These are phyloP conservation scores for Pneumocystis carinii DNA, from an alignment of 1,139 yeast genomes.

Conservation along the genomic window DNA sequence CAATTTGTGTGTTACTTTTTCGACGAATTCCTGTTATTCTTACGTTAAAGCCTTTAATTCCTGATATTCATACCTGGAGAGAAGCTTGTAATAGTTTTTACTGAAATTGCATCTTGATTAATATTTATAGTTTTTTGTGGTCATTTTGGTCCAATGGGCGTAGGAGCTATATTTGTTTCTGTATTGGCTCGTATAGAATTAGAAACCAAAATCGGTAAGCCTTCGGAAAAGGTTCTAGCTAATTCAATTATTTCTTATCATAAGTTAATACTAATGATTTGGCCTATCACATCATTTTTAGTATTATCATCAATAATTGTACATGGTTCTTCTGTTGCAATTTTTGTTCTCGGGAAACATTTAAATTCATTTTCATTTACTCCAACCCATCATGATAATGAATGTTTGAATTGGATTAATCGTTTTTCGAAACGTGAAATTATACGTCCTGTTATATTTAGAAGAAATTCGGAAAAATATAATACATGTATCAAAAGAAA, in stretches of 20 bases:
- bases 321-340: constrained; percentile 96
- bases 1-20: constrained; percentile 67
- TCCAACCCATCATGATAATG: constrained; percentile 55
- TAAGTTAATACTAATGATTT: constrained; percentile 53
- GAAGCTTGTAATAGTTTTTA: constrained; percentile 40
- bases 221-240: constrained; percentile 41
- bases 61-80: constrained; percentile 87
- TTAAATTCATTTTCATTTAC: constrained; percentile 86
- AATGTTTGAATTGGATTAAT: background rate
- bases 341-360: constrained; percentile 72
- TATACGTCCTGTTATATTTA: background rate
- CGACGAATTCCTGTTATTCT: constrained; percentile 82
- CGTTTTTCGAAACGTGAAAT: background rate
- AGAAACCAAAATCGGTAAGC: constrained; percentile 47
- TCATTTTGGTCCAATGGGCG: constrained; percentile 97
- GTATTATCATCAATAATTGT: constrained; percentile 51
- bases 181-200: constrained; percentile 70
- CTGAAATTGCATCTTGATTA: background rate
- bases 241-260: constrained; percentile 45
- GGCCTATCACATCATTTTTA: constrained; percentile 84
- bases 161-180: constrained; percentile 87
- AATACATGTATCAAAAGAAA: background rate
- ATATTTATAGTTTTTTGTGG: constrained; percentile 52
- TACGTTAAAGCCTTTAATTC: constrained; percentile 64
- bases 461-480: background rate